Evolutionary conservation across 352 stramenopile species (phyloP), one percentile per base, ranked within the genome.

Genomic region (Elongisporangium undulatum): DNA sequence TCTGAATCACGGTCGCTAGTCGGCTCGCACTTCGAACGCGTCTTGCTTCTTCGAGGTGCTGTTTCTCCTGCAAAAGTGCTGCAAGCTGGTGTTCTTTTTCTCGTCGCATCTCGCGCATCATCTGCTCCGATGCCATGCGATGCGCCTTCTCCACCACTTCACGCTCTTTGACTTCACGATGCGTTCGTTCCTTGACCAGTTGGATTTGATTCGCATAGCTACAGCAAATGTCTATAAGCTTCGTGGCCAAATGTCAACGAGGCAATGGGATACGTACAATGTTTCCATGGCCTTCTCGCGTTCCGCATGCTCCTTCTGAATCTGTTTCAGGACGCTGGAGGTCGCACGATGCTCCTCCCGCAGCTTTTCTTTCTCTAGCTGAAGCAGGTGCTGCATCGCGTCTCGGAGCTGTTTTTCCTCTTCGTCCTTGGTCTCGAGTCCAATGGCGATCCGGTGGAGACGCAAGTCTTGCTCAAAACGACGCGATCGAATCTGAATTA

Each of bases 131-230:
- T 1, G 76, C 82, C 24, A 78, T 59, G 38, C 78, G 76, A 21
- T 89, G 82, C 3, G 82, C 80, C 51, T 92, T 88, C 63, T 92
- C 79, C 9, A 89, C 73, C 0, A 89, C 62, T 38, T 85, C 67
- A 15, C 80, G 80, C 38, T 92, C 79, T 29, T 79, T 72, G 4
- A 73, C 56, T 61, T 92, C 79, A 20, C 75, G 79, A 16, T 70
- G 68, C 12, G 77, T 86, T 49, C 85, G 68, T 52, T 91, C 82
- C 56, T 80, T 79, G 13, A 89, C 79, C 2, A 89, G 61, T 29
- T 87, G 62, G 19, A 91, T 89, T 50, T 88, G 82, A 41, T 82
- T 87, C 17, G 74, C 58, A 51, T 89, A 91, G 56, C 74, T 84
- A 51, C 12, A 58, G 0, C 2, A 34, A 34, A 15, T 20, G 52